Percentiles rank a stretch among this genome's conserved stretches.
phyloP scores from a whole-genome alignment of 305 asterid species.

The Lippia alba region DNA sequence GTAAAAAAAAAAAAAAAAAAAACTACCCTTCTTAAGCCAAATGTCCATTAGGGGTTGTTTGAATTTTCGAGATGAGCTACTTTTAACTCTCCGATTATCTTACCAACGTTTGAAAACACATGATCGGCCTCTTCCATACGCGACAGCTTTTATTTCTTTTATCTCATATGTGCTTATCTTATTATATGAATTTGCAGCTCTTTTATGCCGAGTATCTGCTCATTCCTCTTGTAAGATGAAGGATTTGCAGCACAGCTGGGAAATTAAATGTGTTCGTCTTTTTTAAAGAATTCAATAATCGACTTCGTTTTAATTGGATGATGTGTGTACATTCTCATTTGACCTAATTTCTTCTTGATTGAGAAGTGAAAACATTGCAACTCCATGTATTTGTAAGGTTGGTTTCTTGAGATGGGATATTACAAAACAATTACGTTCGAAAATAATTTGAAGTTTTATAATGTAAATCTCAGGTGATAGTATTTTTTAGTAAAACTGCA shows the following conservation, averaged over 20 bases:
- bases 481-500: no score
- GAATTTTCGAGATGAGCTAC: neutral
- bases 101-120: neutral
- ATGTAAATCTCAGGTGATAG: no score
- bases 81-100: neutral
- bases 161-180: neutral
- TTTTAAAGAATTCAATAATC: neutral
- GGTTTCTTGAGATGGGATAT: no score
- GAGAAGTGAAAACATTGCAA: neutral
- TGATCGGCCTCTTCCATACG: neutral
- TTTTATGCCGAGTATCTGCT: slow-evolving; percentile 89
- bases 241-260: neutral
- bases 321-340: slow-evolving; percentile 4
- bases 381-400: neutral
- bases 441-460: no score
- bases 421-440: no score
- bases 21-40: no score
- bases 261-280: neutral
- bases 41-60: no score
- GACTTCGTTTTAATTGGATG: neutral
- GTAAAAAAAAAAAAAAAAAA: no score
- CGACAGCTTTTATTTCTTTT: no score
- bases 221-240: slow-evolving; percentile 78
- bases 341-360: slow-evolving; percentile 4
- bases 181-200: slow-evolving; percentile 59